Percentiles rank a stretch among this genome's conserved stretches.
Evolutionary conservation across 202 grass and related monocot genomes (phyloP).

Genomic region (Panicum hallii): DNA sequence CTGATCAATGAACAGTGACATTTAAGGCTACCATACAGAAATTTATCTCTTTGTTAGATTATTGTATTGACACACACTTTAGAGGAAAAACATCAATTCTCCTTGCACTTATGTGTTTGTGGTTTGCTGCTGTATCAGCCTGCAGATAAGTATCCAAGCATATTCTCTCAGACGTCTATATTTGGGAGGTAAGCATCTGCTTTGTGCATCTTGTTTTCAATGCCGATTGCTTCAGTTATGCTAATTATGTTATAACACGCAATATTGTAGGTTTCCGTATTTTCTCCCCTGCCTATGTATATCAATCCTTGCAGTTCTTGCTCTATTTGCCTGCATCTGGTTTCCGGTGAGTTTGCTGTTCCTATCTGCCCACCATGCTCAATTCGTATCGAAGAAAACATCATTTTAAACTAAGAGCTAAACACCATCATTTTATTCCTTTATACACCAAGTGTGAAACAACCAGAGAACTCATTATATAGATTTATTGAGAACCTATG

Average conservation of each 20-base stretch:
- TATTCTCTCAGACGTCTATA: conserved; percentile 74
- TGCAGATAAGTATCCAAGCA: conserved; percentile 83
- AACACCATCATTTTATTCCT: background rate
- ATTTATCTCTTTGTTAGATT: conserved; percentile 15
- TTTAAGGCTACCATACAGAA: background rate
- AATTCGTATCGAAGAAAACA: conserved; percentile 23
- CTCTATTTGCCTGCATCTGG: conserved; percentile 78
- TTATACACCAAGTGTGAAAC: conserved; percentile 1
- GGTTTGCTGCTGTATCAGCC: conserved; percentile 61
- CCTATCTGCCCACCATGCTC: conserved; percentile 3
- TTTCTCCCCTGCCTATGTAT: conserved; percentile 78
- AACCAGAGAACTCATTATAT: background rate
- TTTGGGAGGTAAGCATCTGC: conserved; percentile 73
- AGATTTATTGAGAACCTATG: background rate
- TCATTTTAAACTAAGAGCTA: background rate
- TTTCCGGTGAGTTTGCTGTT: conserved; percentile 63
- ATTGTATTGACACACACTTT: conserved; percentile 6
- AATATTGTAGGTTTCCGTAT: conserved; percentile 78
- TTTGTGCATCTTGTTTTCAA: conserved; percentile 31
- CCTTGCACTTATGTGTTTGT: conserved; percentile 37
- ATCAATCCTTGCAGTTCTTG: conserved; percentile 62
- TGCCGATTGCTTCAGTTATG: conserved; percentile 21
- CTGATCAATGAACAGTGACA: background rate
- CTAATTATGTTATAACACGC: conserved; percentile 41
- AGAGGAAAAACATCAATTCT: background rate